Evolutionary conservation across 2,329 filamentous ascomycete genomes (phyloP).

Genomic region (Dactylellina drechsleri): DNA sequence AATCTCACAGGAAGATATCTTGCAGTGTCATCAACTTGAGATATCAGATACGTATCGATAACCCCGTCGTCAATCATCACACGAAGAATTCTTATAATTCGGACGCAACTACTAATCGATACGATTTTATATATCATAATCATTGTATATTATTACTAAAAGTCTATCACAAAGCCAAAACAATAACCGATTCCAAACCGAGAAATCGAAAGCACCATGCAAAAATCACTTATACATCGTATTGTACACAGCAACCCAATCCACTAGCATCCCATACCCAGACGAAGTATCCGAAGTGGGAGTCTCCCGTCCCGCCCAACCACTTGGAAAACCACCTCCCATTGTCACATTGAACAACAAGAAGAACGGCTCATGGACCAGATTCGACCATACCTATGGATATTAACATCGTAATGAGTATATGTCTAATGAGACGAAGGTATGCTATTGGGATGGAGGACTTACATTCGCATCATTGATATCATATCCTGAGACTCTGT

Average conservation of each 20-base stretch:
- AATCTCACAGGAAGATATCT: too few species aligned
- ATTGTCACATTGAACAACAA: conserved; percentile 63
- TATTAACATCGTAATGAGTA: neutral
- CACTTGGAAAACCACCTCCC: conserved; percentile 62
- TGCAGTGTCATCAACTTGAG: too few species aligned
- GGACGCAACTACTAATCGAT: too few species aligned
- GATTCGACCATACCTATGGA: conserved; percentile 58
- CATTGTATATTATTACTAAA: neutral
- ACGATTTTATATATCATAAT: too few species aligned
- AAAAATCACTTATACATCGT: conserved; percentile 1
- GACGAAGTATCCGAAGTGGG: conserved; percentile 61
- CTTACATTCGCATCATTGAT: conserved; percentile 57
- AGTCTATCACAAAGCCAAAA: neutral
- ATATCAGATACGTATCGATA: too few species aligned
- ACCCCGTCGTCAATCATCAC: too few species aligned
- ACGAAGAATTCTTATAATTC: too few species aligned
- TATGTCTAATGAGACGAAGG: too few species aligned
- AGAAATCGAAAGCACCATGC: neutral
- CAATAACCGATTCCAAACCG: neutral
- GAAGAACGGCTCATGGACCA: conserved; percentile 60
- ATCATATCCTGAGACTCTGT: conserved; percentile 58
- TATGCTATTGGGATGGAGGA: too few species aligned
- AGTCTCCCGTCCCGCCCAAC: conserved; percentile 59
- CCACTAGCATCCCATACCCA: conserved; percentile 62
- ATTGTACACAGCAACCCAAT: conserved; percentile 62